Evolutionary conservation across 768 basidiomycete species (phyloP), one percentile per base, ranked within the genome.

Genomic region (Naganishia antarctica): DNA sequence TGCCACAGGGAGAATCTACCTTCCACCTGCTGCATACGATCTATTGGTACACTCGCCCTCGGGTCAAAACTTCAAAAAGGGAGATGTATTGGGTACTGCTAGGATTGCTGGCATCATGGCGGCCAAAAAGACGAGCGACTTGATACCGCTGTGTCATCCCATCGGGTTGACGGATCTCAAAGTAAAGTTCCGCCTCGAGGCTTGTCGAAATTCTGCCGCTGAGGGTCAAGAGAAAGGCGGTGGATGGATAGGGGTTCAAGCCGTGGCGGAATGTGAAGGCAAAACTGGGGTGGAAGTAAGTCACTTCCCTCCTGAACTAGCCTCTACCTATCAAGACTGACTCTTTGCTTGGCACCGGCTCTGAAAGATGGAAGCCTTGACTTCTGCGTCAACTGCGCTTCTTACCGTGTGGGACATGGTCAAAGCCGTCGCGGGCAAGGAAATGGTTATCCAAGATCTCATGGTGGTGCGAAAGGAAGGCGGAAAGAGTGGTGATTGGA

Each of bases 341-440:
- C 7, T 15, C 5, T 18, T n/a, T 31, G 15, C 8, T n/a, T n/a
- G n/a, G n/a, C n/a, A n/a, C n/a, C n/a, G n/a, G n/a, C n/a, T n/a
- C n/a, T n/a, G n/a, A 9, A 43, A 91, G 80, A 91, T 97, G 88
- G 93, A 96, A 78, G 91, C 91, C 25, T 74, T 93, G 62, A 89
- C 86, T n/a, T 87, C 86, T 25, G 91, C 90, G 9, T 85, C 85
- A 1, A 80, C 88, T 31, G 86, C 86, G 5, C 81, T 89, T 32
- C 79, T 93, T 60, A 90, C 89, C 0, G 85, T 92, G 15, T 94
- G 90, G 88, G 90, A 91, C 73, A 92, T 94, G 91, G 82, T 92
- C 31, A 92, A 93, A 78, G 87, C 87, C 4, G 86, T 90, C 1
- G 90, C 88, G 0, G 91, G 90, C n/a, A 83, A 83, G 73, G 87